Percentiles rank a stretch among this genome's conserved stretches.
These are phyloP conservation scores for Trichoderma koningii DNA, from an alignment of 2,329 filamentous ascomycete species.

Conservation along the genomic window DNA sequence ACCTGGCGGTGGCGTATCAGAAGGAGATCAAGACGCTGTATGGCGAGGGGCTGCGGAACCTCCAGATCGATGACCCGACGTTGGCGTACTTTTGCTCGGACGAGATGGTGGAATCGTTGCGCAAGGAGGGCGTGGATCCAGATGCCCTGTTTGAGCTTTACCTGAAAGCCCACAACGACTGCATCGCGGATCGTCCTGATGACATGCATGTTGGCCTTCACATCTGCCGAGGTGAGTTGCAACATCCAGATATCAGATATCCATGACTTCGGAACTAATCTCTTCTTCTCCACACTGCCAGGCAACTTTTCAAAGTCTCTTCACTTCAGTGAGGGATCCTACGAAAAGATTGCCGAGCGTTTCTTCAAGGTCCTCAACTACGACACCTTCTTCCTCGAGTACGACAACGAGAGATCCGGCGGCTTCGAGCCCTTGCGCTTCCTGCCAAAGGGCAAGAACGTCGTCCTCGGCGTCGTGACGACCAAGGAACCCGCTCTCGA, in stretches of 20 bases:
- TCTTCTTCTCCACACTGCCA: not conserved
- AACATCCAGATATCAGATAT: not conserved
- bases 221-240: constrained; percentile 47
- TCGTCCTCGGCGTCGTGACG: constrained; percentile 62
- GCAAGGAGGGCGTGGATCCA: constrained; percentile 60
- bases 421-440: constrained; percentile 63
- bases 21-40: constrained; percentile 58
- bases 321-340: constrained; percentile 65
- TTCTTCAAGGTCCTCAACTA: constrained; percentile 62
- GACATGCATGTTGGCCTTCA: constrained; percentile 74
- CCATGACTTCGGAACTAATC: too few species aligned
- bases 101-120: constrained; percentile 62
- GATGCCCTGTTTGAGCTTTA: constrained; percentile 70
- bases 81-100: constrained; percentile 68
- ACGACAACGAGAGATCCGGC: constrained; percentile 61
- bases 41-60: constrained; percentile 55
- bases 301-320: constrained; percentile 64
- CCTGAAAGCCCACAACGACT: constrained; percentile 73
- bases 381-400: constrained; percentile 63
- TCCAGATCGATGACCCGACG: constrained; percentile 66
- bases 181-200: constrained; percentile 59
- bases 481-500: constrained; percentile 62
- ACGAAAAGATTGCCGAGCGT: constrained; percentile 62
- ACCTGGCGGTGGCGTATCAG: constrained; percentile 58
- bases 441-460: constrained; percentile 62